Evolutionary conservation across 345 rosid genomes (phyloP).

Genomic region (Eucalyptus cloeziana): DNA sequence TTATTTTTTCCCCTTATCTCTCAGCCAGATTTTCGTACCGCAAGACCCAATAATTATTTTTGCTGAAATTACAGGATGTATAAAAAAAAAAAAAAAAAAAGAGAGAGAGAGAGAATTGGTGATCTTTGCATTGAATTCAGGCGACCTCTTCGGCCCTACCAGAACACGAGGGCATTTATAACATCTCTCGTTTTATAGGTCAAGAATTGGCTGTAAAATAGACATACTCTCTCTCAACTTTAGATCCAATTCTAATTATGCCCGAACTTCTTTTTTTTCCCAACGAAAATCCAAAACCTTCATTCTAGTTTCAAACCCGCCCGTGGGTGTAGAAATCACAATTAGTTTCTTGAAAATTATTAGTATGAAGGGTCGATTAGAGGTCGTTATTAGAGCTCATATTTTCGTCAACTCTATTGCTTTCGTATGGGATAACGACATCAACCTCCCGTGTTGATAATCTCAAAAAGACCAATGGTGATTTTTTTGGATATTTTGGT

Average conservation of each 20-base stretch:
- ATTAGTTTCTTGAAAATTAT: not conserved
- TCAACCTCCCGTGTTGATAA: not conserved
- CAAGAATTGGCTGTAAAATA: not conserved
- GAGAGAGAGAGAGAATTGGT: no score
- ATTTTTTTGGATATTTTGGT: not conserved
- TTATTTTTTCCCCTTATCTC: not conserved
- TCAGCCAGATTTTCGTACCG: not conserved
- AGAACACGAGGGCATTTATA: not conserved
- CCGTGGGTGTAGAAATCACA: accelerated
- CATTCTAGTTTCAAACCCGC: not conserved
- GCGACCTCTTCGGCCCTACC: not conserved
- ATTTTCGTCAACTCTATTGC: accelerated
- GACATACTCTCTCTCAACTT: no score
- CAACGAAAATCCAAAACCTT: not conserved
- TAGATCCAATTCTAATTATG: not conserved
- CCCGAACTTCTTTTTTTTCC: accelerated
- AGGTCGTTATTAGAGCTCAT: not conserved
- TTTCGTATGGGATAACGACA: not conserved
- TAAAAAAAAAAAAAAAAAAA: no score
- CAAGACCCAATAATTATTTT: not conserved
- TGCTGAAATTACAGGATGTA: not conserved
- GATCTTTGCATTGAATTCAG: not conserved
- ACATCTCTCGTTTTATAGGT: not conserved
- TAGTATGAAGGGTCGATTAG: not conserved
- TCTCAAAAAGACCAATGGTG: accelerated